Evolutionary conservation across 1,139 yeast species (phyloP).

Genomic region (Saccharomyces hybrid): DNA sequence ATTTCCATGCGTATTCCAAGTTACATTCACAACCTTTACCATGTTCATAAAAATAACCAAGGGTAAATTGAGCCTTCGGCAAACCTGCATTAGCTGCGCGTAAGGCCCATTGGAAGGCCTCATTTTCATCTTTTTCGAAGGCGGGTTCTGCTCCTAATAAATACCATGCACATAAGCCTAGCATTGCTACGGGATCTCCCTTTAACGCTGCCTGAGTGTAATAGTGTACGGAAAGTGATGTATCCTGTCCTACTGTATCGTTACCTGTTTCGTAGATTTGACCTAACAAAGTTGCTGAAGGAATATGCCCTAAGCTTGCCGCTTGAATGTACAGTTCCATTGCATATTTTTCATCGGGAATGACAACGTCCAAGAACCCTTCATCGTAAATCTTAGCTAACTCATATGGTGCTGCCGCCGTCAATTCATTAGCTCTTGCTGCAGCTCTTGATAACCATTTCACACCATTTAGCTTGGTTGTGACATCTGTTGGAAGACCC

Average conservation of each 20-base stretch:
- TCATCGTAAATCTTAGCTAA: constrained; percentile 74
- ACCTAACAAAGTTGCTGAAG: constrained; percentile 74
- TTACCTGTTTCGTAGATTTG: constrained; percentile 78
- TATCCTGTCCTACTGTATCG: constrained; percentile 68
- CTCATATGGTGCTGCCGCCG: constrained; percentile 90
- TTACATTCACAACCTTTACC: constrained; percentile 79
- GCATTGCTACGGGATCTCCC: constrained; percentile 85
- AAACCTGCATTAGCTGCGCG: constrained; percentile 70
- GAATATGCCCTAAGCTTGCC: constrained; percentile 78
- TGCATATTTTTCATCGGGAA: constrained; percentile 77
- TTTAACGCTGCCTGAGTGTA: constrained; percentile 85
- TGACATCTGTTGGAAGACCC: constrained; percentile 66
- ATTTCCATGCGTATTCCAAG: constrained; percentile 50
- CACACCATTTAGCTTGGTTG: constrained; percentile 76
- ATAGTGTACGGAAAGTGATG: constrained; percentile 82
- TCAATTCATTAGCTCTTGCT: constrained; percentile 73
- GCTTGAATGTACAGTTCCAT: constrained; percentile 81
- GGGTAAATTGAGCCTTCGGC: constrained; percentile 79
- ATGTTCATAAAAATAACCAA: constrained; percentile 76
- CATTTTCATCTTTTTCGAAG: constrained; percentile 68
- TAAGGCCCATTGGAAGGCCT: constrained; percentile 92
- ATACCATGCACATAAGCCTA: constrained; percentile 95
- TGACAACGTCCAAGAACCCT: constrained; percentile 82
- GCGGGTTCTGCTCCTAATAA: constrained; percentile 82
- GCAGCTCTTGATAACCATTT: constrained; percentile 89